Evolutionary conservation across 2,329 filamentous ascomycete genomes (phyloP).

Genomic region (Microdochium nivale): DNA sequence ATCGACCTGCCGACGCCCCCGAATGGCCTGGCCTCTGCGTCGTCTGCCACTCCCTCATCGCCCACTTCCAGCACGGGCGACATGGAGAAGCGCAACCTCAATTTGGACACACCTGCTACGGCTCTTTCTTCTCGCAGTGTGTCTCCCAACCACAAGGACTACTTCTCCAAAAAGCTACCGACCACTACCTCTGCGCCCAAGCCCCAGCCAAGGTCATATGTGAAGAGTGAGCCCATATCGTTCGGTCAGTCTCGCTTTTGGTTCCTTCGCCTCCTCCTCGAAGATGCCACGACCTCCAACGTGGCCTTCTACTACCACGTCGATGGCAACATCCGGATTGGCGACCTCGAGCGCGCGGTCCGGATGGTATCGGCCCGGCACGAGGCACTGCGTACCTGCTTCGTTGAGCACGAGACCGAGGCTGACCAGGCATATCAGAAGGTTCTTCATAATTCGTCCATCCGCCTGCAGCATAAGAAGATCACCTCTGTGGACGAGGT

Average conservation of each 20-base stretch:
- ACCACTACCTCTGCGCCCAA: not conserved
- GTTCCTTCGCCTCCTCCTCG: constrained; percentile 21
- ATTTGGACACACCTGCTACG: not conserved
- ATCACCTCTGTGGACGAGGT: constrained; percentile 13
- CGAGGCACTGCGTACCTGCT: constrained; percentile 24
- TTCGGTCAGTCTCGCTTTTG: constrained; percentile 30
- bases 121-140: not conserved
- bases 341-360: constrained; percentile 23
- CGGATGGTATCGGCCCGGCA: constrained; percentile 17
- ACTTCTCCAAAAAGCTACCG: not conserved
- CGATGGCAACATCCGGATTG: constrained; percentile 18
- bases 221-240: constrained; percentile 19
- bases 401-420: constrained; percentile 10
- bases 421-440: constrained; percentile 14
- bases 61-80: not conserved
- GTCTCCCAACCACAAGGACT: not conserved
- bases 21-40: not conserved
- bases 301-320: constrained; percentile 21
- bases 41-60: not conserved
- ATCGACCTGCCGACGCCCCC: not conserved
- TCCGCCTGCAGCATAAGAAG: constrained; percentile 16
- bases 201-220: not conserved
- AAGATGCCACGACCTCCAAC: constrained; percentile 30
- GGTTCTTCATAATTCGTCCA: constrained; percentile 11
- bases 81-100: not conserved